Percentiles rank a stretch among this genome's conserved stretches.
phyloP scores from a whole-genome alignment of 139 green algal genomes.

The Desmodesmus armatus region DNA sequence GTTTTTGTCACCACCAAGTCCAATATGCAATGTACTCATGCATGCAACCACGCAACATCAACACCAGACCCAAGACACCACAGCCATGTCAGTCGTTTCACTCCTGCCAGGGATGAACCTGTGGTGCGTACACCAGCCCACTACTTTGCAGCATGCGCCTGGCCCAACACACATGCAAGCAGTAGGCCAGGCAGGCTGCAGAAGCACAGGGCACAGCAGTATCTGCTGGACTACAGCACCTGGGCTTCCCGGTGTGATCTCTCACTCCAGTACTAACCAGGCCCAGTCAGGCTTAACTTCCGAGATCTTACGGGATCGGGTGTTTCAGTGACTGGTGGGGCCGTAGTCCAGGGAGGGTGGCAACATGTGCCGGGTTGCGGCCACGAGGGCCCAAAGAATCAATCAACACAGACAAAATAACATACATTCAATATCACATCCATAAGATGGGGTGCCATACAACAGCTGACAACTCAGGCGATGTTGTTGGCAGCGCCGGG shows the following conservation, averaged over 20 bases:
- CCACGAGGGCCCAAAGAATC: too few relatives aligned
- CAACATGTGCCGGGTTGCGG: background rate
- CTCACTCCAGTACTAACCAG: constrained; percentile 35
- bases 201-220: too few relatives aligned
- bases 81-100: too few relatives aligned
- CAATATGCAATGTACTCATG: too few relatives aligned
- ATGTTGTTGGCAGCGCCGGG: background rate
- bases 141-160: too few relatives aligned
- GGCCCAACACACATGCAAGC: too few relatives aligned
- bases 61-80: too few relatives aligned
- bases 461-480: background rate
- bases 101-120: too few relatives aligned
- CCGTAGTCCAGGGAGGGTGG: background rate
- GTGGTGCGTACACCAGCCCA: too few relatives aligned
- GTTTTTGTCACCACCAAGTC: too few relatives aligned
- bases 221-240: constrained; percentile 45
- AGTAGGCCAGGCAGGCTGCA: too few relatives aligned
- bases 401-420: background rate
- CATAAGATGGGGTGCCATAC: background rate
- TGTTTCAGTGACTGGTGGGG: constrained; percentile 26
- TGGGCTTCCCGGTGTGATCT: constrained; percentile 9
- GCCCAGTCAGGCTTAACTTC: constrained; percentile 33
- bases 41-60: too few relatives aligned
- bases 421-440: background rate
- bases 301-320: constrained; percentile 37